Conservation (phyloP, 1,284 basidiomycete genomes). For the Mycocalia duriaeana region DNA sequence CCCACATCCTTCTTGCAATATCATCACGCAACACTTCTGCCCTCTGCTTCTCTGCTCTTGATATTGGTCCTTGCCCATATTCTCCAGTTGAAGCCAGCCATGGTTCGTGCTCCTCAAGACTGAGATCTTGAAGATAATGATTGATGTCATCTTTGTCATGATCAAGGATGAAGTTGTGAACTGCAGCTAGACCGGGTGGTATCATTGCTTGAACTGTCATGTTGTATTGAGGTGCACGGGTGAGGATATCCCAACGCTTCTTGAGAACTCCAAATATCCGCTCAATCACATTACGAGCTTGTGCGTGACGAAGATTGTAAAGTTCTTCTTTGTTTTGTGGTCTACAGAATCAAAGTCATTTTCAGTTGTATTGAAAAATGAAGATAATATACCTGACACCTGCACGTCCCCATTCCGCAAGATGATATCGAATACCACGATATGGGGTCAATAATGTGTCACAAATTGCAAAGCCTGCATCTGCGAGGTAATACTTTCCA, state of each 20-base stretch:
- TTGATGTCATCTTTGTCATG: too few relatives aligned
- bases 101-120: neutral
- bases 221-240: constrained; percentile 17
- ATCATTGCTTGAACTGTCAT: constrained; percentile 25
- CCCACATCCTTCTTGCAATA: constrained; percentile 16
- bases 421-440: constrained; percentile 24
- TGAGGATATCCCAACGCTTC: constrained; percentile 20
- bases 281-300: constrained; percentile 30
- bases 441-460: constrained; percentile 29
- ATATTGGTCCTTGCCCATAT: neutral
- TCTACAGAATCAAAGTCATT: constrained; percentile 3
- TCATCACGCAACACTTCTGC: constrained; percentile 3
- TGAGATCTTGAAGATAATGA: constrained; percentile 4
- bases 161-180: constrained; percentile 18
- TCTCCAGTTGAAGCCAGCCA: neutral
- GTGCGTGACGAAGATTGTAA: constrained; percentile 34
- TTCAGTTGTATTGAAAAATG: neutral
- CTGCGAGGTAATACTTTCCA: constrained; percentile 31
- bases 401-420: constrained; percentile 30
- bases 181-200: constrained; percentile 18
- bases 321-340: constrained; percentile 27
- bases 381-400: constrained; percentile 11
- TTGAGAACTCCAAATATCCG: constrained; percentile 37
- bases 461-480: constrained; percentile 33
- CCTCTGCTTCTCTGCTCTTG: neutral